Evolutionary conservation across 768 basidiomycete species (phyloP), one percentile per base, ranked within the genome.

Genomic region (Lactifluus echinatus): DNA sequence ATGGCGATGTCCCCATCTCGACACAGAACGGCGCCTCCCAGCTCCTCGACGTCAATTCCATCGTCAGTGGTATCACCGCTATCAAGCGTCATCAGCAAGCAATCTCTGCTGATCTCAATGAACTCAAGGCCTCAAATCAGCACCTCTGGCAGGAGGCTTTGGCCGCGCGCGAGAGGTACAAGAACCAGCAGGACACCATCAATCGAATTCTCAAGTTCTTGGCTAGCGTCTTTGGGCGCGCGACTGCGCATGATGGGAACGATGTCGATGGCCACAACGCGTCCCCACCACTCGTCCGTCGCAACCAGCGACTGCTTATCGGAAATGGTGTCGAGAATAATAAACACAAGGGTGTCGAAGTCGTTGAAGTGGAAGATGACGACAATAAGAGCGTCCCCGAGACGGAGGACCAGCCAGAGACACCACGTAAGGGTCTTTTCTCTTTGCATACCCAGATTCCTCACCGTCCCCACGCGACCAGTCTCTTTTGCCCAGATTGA

Each of bases 181-280:
- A 92, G 68, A 93, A 90, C 66, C 93, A 97, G 63, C 88, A 96
- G 66, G 93, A 98, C 69, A 96, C 93, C 21, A 93, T 98, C 68
- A 93, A 96, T 66, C 76, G 90, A 54, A 98, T 99, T 59, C 79
- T 99, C 61, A 88, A 92, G 59, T 98, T 99, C 71, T 73, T 99
- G 54, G 94, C 94, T 10, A 85, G 91, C 12, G 87, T 97, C 2
- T 98, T 98, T 72, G 87, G 87, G 12, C 79, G 77, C 53, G 53
- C 63, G 0, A 61, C 65, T 8, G 64, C 67, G 0, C 73, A 74
- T 1, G 74, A 71, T 45, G 69, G 74, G 57, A 75, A 69, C 50
- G 69, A 66, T 43, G 69, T 66, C 44, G 70, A 68, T 49, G 69
- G 70, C 42, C 70, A 65, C 39, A 62, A 63, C 29, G 66, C 69